phyloP scores from a whole-genome alignment of 2,329 filamentous ascomycete species.

The Alternaria rosae region DNA sequence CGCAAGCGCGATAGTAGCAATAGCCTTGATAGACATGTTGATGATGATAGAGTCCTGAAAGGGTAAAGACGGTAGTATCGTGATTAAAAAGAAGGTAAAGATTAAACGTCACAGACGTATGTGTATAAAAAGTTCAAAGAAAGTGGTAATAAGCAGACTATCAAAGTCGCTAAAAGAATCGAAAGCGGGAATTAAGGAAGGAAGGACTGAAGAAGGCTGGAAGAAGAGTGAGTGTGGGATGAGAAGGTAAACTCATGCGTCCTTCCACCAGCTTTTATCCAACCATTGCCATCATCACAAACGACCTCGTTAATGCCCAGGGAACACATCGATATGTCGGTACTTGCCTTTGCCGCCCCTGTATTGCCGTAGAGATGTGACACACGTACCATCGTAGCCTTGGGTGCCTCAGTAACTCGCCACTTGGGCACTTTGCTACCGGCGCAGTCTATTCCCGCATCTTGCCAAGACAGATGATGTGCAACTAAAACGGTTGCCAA shows the following conservation, averaged over 20 bases:
- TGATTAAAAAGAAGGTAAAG: conserved; percentile 32
- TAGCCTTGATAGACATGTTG: conserved; percentile 42
- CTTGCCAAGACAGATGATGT: conserved; percentile 34
- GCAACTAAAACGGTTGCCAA: conserved; percentile 37
- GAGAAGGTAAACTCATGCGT: conserved; percentile 18
- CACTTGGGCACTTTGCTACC: conserved; percentile 12
- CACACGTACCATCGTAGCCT: conserved; percentile 20
- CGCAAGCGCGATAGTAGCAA: conserved; percentile 39
- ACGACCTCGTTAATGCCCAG: conserved; percentile 1
- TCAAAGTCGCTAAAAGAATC: conserved; percentile 44
- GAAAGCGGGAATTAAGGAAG: conserved; percentile 35
- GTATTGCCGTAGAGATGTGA: conserved; percentile 16
- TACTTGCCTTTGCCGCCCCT: conserved; percentile 18
- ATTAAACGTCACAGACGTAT: conserved; percentile 46
- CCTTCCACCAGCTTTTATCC: conserved; percentile 39
- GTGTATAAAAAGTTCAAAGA: conserved; percentile 34
- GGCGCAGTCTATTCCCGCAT: conserved; percentile 26
- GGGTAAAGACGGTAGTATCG: conserved; percentile 17
- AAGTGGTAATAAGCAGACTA: conserved; percentile 38
- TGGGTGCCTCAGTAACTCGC: conserved; percentile 3
- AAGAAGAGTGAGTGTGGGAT: conserved; percentile 32
- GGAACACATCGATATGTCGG: conserved; percentile 8
- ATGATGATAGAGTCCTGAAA: conserved; percentile 1
- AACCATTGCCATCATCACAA: not conserved
- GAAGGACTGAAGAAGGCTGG: conserved; percentile 17